phyloP scores from a whole-genome alignment of 768 basidiomycete genomes.

The Suillus subalutaceus region DNA sequence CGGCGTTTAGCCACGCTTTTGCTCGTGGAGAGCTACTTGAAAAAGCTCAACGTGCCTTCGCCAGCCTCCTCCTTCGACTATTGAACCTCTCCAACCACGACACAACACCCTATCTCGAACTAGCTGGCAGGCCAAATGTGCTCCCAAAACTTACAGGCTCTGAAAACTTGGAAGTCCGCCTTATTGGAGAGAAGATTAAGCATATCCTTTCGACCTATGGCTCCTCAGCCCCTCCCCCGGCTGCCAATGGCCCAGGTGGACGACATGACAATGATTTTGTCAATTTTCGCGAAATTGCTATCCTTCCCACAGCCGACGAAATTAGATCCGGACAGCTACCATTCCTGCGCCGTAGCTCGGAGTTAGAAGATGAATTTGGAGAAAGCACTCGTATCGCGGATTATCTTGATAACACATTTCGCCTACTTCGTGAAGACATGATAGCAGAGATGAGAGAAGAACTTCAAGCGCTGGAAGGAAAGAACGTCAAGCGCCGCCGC shows the following conservation, averaged over 20 bases:
- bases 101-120: constrained; percentile 36
- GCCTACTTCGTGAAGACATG: constrained; percentile 61
- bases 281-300: constrained; percentile 57
- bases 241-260: constrained; percentile 50
- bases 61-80: constrained; percentile 51
- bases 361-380: constrained; percentile 43
- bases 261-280: constrained; percentile 65
- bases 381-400: constrained; percentile 38
- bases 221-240: constrained; percentile 18
- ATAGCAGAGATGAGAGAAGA: constrained; percentile 55
- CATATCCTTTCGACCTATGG: constrained; percentile 30
- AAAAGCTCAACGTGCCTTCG: constrained; percentile 39
- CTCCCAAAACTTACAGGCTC: constrained; percentile 23
- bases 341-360: constrained; percentile 46
- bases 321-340: constrained; percentile 43
- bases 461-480: constrained; percentile 39
- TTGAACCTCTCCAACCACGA: constrained; percentile 35
- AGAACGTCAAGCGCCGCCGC: constrained; percentile 41
- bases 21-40: constrained; percentile 29
- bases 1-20: constrained; percentile 32
- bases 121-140: constrained; percentile 33
- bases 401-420: constrained; percentile 62
- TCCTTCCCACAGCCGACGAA: constrained; percentile 62
- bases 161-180: constrained; percentile 21
- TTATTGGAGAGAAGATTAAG: constrained; percentile 40